A percentile compares a stretch with the other conserved stretches of the same genome.
Evolutionary conservation across 2,329 filamentous ascomycete genomes (phyloP).

Genomic region (Paecilomyces variotii): DNA sequence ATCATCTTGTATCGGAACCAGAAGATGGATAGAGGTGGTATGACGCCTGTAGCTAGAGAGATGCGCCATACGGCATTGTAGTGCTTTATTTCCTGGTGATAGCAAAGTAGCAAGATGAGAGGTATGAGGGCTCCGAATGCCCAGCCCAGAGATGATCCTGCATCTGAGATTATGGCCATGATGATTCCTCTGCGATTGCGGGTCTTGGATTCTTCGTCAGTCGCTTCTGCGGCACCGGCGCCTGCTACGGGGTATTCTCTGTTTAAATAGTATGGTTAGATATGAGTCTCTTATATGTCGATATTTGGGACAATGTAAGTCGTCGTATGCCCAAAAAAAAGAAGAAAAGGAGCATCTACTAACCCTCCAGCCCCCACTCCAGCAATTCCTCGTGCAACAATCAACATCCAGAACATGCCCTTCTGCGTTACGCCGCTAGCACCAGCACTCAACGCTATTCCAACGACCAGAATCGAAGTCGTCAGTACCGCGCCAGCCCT

Average conservation of each 20-base stretch:
- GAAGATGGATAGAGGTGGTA: slow-evolving; percentile 45
- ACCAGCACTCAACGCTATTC: slow-evolving; percentile 41
- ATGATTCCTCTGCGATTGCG: slow-evolving; percentile 47
- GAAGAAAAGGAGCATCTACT: slow-evolving; percentile 1
- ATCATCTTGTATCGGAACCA: slow-evolving; percentile 48
- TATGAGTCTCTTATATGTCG: no score
- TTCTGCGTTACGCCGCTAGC: slow-evolving; percentile 31
- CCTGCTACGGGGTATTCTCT: slow-evolving; percentile 48
- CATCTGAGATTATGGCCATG: slow-evolving; percentile 48
- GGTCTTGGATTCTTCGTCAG: slow-evolving; percentile 41
- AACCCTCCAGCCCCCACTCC: slow-evolving; percentile 36
- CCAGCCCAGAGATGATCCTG: slow-evolving; percentile 45
- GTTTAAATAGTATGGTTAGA: neutral
- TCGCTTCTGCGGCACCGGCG: slow-evolving; percentile 42
- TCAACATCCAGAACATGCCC: slow-evolving; percentile 31
- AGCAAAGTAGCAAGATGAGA: slow-evolving; percentile 44
- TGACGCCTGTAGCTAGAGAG: slow-evolving; percentile 42
- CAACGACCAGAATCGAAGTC: slow-evolving; percentile 41
- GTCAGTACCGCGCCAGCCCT: slow-evolving; percentile 43
- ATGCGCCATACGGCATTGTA: slow-evolving; percentile 43
- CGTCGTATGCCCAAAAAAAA: no score
- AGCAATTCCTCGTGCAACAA: slow-evolving; percentile 37
- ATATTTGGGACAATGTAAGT: no score
- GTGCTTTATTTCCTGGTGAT: slow-evolving; percentile 35
- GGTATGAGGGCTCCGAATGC: slow-evolving; percentile 44